These are phyloP conservation scores for Verticillium klebahnii DNA, from an alignment of 2,329 filamentous ascomycete genomes.

Conservation along the genomic window DNA sequence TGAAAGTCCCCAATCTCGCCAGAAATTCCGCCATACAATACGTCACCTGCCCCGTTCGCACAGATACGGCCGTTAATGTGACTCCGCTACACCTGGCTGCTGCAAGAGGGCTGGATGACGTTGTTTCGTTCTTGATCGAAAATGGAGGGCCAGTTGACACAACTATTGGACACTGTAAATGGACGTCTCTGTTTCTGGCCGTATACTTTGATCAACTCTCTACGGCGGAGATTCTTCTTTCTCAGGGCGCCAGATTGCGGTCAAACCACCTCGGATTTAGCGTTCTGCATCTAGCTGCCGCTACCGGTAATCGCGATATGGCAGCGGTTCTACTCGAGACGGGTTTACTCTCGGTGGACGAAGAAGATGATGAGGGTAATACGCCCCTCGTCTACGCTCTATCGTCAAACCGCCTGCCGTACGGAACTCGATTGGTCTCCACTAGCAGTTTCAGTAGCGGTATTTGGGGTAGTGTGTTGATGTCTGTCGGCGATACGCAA, in stretches of 20 bases:
- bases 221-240: not conserved
- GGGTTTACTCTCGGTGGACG: not conserved
- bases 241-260: not conserved
- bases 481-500: not conserved
- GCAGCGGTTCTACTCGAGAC: not conserved
- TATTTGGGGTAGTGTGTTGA: not conserved
- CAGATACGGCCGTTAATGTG: not conserved
- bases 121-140: not conserved
- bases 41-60: not conserved
- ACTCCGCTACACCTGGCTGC: not conserved
- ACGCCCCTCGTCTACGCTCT: not conserved
- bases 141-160: not conserved
- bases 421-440: not conserved
- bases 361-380: not conserved
- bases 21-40: not conserved
- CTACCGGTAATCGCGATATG: not conserved
- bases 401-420: not conserved
- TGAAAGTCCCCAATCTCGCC: not conserved
- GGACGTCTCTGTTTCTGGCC: not conserved
- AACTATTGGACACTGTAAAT: not conserved
- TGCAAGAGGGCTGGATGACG: not conserved
- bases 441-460: not conserved
- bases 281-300: not conserved
- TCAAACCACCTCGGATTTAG: not conserved
- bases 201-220: not conserved